Percentiles rank a stretch among this genome's conserved stretches.
phyloP scores from a whole-genome alignment of 495 filamentous ascomycete species.

The Aspergillus indologenus region DNA sequence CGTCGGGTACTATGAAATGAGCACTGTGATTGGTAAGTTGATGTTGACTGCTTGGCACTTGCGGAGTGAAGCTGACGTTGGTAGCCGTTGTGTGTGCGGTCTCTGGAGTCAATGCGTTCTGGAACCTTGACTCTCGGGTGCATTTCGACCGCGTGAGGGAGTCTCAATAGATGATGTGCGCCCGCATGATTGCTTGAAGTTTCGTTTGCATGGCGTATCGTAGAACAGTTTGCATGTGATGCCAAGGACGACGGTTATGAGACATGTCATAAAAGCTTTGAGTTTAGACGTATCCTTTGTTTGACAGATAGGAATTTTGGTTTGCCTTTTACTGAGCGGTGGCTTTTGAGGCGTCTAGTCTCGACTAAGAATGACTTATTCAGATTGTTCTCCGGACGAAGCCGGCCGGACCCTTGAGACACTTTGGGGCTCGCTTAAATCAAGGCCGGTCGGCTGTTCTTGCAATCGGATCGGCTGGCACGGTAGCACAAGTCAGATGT shows the following conservation, averaged over 20 bases:
- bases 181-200: background rate
- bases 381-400: background rate
- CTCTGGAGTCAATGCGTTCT: conserved; percentile 15
- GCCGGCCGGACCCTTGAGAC: background rate
- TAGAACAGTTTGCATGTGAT: background rate
- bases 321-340: background rate
- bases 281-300: background rate
- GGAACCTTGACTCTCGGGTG: background rate
- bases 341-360: background rate
- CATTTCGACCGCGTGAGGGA: conserved; percentile 1
- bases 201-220: too few species aligned
- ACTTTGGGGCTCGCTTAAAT: background rate
- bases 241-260: background rate
- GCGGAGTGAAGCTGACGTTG: background rate
- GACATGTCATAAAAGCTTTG: background rate
- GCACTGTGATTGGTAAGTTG: conserved; percentile 30
- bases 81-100: conserved; percentile 4
- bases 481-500: background rate
- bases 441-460: background rate
- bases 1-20: conserved; percentile 35
- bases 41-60: background rate
- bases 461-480: background rate
- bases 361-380: background rate
- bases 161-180: background rate
- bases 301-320: background rate